Evolutionary conservation across 306 rosid genomes (phyloP).

Genomic region (Amphicarpaea edgeworthii): DNA sequence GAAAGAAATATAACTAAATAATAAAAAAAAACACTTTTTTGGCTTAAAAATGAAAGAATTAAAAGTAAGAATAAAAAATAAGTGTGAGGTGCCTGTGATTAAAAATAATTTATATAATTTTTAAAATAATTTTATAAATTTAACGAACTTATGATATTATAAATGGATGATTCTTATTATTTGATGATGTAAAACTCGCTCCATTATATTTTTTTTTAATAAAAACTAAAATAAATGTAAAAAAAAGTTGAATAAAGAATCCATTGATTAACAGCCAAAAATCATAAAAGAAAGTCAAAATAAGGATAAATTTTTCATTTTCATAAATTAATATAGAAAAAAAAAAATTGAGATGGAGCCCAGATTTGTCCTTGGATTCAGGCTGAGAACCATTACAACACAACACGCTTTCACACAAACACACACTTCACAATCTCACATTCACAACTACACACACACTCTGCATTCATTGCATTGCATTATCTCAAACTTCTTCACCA

Average conservation of each 20-base stretch:
- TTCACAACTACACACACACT: not conserved
- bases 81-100: too few species aligned
- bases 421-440: not conserved
- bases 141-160: too few species aligned
- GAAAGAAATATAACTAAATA: too few species aligned
- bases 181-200: too few species aligned
- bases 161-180: too few species aligned
- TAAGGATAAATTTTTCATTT: not conserved
- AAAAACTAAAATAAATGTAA: not conserved
- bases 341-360: constrained; percentile 6
- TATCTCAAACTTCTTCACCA: not conserved
- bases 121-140: too few species aligned
- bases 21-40: too few species aligned
- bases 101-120: too few species aligned
- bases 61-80: too few species aligned
- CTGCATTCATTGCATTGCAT: constrained; percentile 35
- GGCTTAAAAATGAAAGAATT: too few species aligned
- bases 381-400: constrained; percentile 17
- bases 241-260: not conserved
- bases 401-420: not conserved
- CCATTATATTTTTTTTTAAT: too few species aligned
- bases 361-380: constrained; percentile 1
- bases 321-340: not conserved
- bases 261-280: not conserved
- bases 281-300: not conserved